Evolutionary conservation across 2,329 filamentous ascomycete species (phyloP), one percentile per base, ranked within the genome.

Genomic region (Nemania bipapillata): DNA sequence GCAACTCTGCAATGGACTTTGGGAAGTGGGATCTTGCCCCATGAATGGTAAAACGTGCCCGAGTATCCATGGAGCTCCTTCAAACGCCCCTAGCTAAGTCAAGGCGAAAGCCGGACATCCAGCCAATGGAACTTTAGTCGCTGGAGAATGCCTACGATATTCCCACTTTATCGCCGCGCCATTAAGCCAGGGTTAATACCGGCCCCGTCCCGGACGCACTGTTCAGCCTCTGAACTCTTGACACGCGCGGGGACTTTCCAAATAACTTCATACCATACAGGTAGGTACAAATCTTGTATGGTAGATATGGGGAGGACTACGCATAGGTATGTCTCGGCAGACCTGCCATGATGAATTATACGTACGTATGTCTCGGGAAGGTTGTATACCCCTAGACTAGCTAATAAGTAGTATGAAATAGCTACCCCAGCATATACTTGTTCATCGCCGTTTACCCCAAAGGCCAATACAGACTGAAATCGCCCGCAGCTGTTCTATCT

Each of bases 1-100:
- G 47, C 47, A 17, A 65, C 65, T 61, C 55, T 70, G 68, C 65
- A 68, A 1, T 61, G 65, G n/a, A 55, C 61, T 58, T 68, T 56
- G 6, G n/a, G 57, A 6, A 9, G 45, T 63, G 20, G 37, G 37
- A 22, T 58, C 11, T 28, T 15, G n/a, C 22, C 32, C 24, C 26
- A 49, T 24, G 30, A 45, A 50, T n/a, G 40, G n/a, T 45, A n/a
- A 45, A 45, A 45, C 17, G 17, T 45, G 40, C 40, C 20, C 17
- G 40, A 11, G 50, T 24, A 45, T 35, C 59, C 35, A 47, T 55
- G 32, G n/a, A 32, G 59, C 49, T 63, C 49, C 30, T 32, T 54
- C 22, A 20, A 37, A 12, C 50, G 32, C 17, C 32, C 28, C n/a
- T 22, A 24, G 20, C 30, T n/a, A 26, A n/a, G 17, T 28, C 47